Evolutionary conservation across 331 rosid genomes (phyloP), one percentile per base, ranked within the genome.

Genomic region (Acacia concinna): DNA sequence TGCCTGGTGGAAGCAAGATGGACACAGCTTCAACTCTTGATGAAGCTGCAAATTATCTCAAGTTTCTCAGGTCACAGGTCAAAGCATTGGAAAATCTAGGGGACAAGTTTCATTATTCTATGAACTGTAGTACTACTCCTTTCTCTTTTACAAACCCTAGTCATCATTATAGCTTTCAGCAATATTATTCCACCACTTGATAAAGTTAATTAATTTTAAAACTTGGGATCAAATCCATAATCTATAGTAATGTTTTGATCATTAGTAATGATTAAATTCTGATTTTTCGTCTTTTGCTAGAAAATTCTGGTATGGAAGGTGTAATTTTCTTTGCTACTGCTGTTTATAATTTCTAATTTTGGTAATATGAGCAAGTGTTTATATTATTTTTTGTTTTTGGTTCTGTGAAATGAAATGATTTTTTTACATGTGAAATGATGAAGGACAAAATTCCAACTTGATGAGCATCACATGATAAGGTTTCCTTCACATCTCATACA

Each of bases 1-100:
- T 94, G 28, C 98, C 98, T n/a, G 97, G 97, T 5, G 98, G 98
- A 56, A 89, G 78, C 90, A 92, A 91, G 82, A 94, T 94, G 98
- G 98, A 94, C 83, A 91, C 93, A 71, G 94, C 94, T 28, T 89
- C 97, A 28, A 89, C 92, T 92, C 97, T 94, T 38, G 97, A 92
- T 62, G 98, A 94, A 60, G 96, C 94, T 79, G 95, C 97, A 54
- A 94, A 86, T 57, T 94, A 94, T 71, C 95, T 92, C 77, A 92
- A 88, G 89, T 94, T 94, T 75, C 88, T 94, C 30, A 87, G 89
- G 76, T 84, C 97, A 27, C 99, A 95, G 74, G 88, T 95, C 60
- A 90, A 91, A 77, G 96, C 93, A 25, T 79, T 95, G 13, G 99
- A 95, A 73, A 81, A 49, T 79, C 78, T 91, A 6, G 99, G 99